Conservation (phyloP, 2,329 filamentous ascomycete genomes). For the Fusarium penzigii region DNA sequence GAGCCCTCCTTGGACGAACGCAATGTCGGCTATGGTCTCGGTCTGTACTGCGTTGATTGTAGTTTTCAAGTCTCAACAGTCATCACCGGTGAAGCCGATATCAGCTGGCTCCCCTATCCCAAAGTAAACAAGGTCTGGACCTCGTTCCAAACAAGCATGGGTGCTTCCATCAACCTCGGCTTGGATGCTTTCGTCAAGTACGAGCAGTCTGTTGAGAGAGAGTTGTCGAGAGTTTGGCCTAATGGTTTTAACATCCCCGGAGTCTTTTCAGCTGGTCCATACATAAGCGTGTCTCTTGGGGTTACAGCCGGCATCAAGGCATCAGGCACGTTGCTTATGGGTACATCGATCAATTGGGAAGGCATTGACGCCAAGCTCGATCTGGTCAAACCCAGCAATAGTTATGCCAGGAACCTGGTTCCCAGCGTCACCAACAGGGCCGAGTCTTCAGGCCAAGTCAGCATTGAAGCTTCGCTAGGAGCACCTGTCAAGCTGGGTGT, state of each 20-base stretch:
- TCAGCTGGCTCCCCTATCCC: not conserved
- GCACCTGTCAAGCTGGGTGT: slow-evolving; percentile 4
- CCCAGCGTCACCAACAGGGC: not conserved
- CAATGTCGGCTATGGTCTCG: not conserved
- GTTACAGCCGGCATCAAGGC: not conserved
- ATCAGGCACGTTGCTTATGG: slow-evolving; percentile 3
- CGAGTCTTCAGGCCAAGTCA: not conserved
- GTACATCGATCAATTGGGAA: not conserved
- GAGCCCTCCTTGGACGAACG: not conserved
- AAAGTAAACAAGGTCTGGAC: not conserved
- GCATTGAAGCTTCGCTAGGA: not conserved
- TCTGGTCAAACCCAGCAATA: not conserved
- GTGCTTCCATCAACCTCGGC: slow-evolving; percentile 3
- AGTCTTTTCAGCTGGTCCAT: not conserved
- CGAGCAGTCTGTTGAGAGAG: not conserved
- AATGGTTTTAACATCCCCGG: not conserved
- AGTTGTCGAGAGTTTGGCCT: not conserved
- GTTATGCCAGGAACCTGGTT: not conserved
- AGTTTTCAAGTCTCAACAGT: not conserved
- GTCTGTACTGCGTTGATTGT: slow-evolving; percentile 9
- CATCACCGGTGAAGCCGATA: not conserved
- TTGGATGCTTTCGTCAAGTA: slow-evolving; percentile 5
- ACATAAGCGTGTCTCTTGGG: not conserved
- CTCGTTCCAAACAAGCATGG: not conserved
- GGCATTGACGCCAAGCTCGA: slow-evolving; percentile 4